Percentiles rank a stretch among this genome's conserved stretches.
Evolutionary conservation across 2,329 filamentous ascomycete species (phyloP).

Genomic region (Penicillium sumatraense): DNA sequence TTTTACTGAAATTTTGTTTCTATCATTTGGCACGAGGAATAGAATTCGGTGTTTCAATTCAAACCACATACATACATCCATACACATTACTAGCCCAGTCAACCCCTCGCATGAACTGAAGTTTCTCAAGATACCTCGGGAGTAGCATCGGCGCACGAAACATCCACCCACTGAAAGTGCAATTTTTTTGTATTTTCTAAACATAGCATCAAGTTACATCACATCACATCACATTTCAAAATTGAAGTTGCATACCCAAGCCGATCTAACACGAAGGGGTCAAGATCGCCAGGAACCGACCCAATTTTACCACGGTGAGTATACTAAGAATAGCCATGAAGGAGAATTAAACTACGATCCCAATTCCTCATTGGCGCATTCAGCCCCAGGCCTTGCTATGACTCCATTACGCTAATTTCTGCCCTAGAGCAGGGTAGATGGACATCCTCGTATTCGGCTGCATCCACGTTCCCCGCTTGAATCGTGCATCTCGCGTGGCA

Average conservation of each 20-base stretch:
- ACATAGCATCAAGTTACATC: constrained; percentile 1
- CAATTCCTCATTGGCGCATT: background rate
- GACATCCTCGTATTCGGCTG: constrained; percentile 16
- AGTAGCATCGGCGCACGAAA: too few relatives aligned
- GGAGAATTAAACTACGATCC: constrained; percentile 4
- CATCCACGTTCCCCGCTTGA: constrained; percentile 8
- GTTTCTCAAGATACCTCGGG: background rate
- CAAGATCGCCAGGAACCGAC: constrained; percentile 3
- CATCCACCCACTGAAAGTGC: background rate
- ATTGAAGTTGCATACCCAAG: background rate
- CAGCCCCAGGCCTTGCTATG: background rate
- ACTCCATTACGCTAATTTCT: constrained; percentile 1
- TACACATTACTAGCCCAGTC: too few relatives aligned
- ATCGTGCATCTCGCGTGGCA: constrained; percentile 2
- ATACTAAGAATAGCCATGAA: constrained; percentile 1
- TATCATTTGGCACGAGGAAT: background rate
- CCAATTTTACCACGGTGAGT: background rate
- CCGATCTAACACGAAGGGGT: background rate
- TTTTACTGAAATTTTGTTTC: background rate
- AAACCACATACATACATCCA: background rate
- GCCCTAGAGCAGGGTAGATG: background rate
- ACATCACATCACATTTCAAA: background rate
- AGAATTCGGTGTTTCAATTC: background rate
- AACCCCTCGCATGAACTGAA: background rate
- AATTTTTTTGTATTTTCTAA: background rate